Evolutionary conservation across 2,329 filamentous ascomycete genomes (phyloP).

Genomic region (Metarhizium anisopliae): DNA sequence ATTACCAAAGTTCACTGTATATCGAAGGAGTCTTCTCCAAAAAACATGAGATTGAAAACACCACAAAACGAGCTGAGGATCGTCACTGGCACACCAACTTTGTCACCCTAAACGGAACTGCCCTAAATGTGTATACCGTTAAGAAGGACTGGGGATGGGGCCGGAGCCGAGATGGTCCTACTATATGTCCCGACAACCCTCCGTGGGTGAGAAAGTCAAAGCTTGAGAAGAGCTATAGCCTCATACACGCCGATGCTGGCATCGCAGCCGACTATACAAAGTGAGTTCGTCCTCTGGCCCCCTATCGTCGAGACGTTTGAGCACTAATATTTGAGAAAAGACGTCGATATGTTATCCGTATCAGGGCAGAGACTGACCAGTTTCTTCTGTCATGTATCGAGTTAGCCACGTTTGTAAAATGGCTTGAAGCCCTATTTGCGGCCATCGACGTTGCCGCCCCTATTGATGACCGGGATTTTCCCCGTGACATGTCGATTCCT

Average conservation of each 20-base stretch:
- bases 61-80: slow-evolving; percentile 52
- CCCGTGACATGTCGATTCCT: slow-evolving; percentile 52
- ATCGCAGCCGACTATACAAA: slow-evolving; percentile 66
- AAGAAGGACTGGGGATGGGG: slow-evolving; percentile 49
- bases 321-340: slow-evolving; percentile 20
- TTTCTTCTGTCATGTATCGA: slow-evolving; percentile 60
- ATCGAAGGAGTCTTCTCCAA: slow-evolving; percentile 49
- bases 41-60: slow-evolving; percentile 59
- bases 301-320: background rate
- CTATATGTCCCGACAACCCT: slow-evolving; percentile 39
- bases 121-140: slow-evolving; percentile 54
- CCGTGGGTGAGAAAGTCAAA: slow-evolving; percentile 43
- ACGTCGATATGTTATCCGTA: slow-evolving; percentile 57
- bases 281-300: slow-evolving; percentile 28
- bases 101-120: slow-evolving; percentile 58
- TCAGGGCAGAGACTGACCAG: slow-evolving; percentile 66
- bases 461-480: slow-evolving; percentile 61
- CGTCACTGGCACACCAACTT: slow-evolving; percentile 57
- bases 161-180: slow-evolving; percentile 36
- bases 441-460: slow-evolving; percentile 63
- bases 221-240: slow-evolving; percentile 58
- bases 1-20: slow-evolving; percentile 47
- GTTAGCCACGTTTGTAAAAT: slow-evolving; percentile 56
- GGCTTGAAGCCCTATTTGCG: slow-evolving; percentile 62
- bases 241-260: slow-evolving; percentile 67